These are phyloP conservation scores for Syncephalastrum monosporum DNA, from an alignment of 371 early-diverging fungal genomes.

Conservation along the genomic window DNA sequence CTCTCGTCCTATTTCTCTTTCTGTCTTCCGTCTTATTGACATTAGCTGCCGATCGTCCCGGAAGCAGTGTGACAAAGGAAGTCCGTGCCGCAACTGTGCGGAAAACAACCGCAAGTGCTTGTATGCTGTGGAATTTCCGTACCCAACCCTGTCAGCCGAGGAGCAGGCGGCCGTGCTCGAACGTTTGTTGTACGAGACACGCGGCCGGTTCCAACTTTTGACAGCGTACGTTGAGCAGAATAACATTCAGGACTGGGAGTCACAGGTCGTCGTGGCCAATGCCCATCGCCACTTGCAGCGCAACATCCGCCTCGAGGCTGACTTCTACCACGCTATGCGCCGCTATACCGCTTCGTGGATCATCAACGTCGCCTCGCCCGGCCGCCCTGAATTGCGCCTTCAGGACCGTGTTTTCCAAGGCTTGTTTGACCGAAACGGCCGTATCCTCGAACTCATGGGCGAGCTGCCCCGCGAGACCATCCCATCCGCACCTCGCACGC, in stretches of 20 bases:
- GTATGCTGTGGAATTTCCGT: conserved; percentile 26
- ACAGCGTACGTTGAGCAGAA: conserved; percentile 17
- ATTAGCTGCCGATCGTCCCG: conserved; percentile 24
- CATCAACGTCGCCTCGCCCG: conserved; percentile 14
- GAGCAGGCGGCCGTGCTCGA: conserved; percentile 22
- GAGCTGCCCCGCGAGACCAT: conserved; percentile 16
- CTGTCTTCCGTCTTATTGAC: neutral
- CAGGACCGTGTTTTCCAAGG: conserved; percentile 18
- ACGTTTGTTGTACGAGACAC: conserved; percentile 19
- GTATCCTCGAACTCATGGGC: conserved; percentile 13
- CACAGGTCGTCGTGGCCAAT: conserved; percentile 19
- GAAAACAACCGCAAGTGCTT: conserved; percentile 24
- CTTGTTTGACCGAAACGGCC: conserved; percentile 17
- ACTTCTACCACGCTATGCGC: conserved; percentile 19
- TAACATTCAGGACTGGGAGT: conserved; percentile 14
- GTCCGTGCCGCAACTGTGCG: conserved; percentile 20
- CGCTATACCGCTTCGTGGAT: conserved; percentile 19
- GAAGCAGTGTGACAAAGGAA: conserved; percentile 27
- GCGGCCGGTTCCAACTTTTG: conserved; percentile 18
- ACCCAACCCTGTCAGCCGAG: conserved; percentile 13
- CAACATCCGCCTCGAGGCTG: conserved; percentile 25
- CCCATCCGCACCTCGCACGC: conserved; percentile 10
- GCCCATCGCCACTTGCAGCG: conserved; percentile 14
- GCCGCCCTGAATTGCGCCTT: conserved; percentile 18
- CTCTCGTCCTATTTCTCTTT: neutral